Conservation (phyloP, 441 rosid species). For the Breynia disticha region DNA sequence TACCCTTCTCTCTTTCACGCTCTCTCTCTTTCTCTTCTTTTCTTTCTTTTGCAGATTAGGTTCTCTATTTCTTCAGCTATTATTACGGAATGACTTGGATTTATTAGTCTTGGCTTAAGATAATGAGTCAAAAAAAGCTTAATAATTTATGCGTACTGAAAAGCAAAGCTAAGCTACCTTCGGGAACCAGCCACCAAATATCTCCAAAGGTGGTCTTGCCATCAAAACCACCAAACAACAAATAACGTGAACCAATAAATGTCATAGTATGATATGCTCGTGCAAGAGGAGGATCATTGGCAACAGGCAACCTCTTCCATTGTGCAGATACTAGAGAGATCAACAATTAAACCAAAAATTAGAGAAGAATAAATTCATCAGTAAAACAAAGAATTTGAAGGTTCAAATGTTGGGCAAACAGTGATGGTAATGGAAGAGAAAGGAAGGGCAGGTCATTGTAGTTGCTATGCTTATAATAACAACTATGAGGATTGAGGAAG, state of each 20-base stretch:
- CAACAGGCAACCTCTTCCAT: conserved; percentile 73
- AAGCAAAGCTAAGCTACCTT: conserved; percentile 44
- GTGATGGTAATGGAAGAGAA: too few species aligned
- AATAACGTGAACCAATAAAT: conserved; percentile 61
- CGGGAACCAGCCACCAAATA: conserved; percentile 95
- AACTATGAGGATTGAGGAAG: too few species aligned
- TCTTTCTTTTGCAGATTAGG: too few species aligned
- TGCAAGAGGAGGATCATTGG: conserved; percentile 74
- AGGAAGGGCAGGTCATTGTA: too few species aligned
- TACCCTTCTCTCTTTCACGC: too few species aligned
- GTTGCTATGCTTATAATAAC: too few species aligned
- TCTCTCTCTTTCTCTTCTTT: too few species aligned
- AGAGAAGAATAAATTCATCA: conserved; percentile 6
- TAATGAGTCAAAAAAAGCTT: not conserved
- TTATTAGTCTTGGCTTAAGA: too few species aligned
- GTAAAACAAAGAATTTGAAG: conserved; percentile 2
- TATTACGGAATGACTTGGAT: too few species aligned
- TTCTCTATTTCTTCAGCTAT: too few species aligned
- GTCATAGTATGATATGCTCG: conserved; percentile 93
- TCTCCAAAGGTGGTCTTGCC: conserved; percentile 91
- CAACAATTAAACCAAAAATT: conserved; percentile 6
- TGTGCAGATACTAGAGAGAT: conserved; percentile 62
- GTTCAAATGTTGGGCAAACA: not conserved
- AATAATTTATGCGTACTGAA: not conserved
- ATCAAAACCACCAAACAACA: conserved; percentile 91